A percentile compares a stretch with the other conserved stretches of the same genome.
phyloP scores from a whole-genome alignment of 2,329 filamentous ascomycete species.

The Calonectria naviculata region DNA sequence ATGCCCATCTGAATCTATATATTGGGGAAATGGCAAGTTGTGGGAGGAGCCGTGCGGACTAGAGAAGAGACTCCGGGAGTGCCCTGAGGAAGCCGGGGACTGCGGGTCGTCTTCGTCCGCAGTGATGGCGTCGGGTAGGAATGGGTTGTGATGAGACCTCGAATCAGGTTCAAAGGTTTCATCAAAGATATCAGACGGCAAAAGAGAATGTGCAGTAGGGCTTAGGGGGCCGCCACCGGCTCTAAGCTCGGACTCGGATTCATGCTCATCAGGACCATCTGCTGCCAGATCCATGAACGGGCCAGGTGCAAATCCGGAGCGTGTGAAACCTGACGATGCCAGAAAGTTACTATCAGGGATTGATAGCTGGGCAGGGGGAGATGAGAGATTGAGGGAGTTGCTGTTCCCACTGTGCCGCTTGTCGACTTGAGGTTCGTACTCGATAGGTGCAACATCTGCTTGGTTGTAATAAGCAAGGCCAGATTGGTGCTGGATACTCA shows the following conservation, averaged over 20 bases:
- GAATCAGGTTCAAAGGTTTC: slow-evolving; percentile 68
- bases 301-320: slow-evolving; percentile 62
- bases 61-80: slow-evolving; percentile 67
- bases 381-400: slow-evolving; percentile 55
- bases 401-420: slow-evolving; percentile 62
- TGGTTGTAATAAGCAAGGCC: slow-evolving; percentile 58
- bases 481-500: slow-evolving; percentile 56
- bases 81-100: slow-evolving; percentile 70
- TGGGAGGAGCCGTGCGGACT: slow-evolving; percentile 72
- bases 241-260: slow-evolving; percentile 73
- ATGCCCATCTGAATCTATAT: slow-evolving; percentile 59
- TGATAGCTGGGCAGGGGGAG: slow-evolving; percentile 51
- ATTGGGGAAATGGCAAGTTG: slow-evolving; percentile 66
- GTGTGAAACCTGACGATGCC: slow-evolving; percentile 65
- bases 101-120: slow-evolving; percentile 59
- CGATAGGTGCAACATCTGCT: slow-evolving; percentile 55
- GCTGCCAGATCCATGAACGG: slow-evolving; percentile 63
- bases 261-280: slow-evolving; percentile 51
- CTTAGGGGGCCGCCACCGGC: slow-evolving; percentile 77
- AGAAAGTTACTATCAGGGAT: slow-evolving; percentile 56
- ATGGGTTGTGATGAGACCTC: slow-evolving; percentile 37
- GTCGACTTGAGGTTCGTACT: slow-evolving; percentile 58
- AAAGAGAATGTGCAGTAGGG: slow-evolving; percentile 78
- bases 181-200: slow-evolving; percentile 76
- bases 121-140: slow-evolving; percentile 44